Evolutionary conservation across 2,329 filamentous ascomycete species (phyloP).

Genomic region (Fusarium odoratissimum): DNA sequence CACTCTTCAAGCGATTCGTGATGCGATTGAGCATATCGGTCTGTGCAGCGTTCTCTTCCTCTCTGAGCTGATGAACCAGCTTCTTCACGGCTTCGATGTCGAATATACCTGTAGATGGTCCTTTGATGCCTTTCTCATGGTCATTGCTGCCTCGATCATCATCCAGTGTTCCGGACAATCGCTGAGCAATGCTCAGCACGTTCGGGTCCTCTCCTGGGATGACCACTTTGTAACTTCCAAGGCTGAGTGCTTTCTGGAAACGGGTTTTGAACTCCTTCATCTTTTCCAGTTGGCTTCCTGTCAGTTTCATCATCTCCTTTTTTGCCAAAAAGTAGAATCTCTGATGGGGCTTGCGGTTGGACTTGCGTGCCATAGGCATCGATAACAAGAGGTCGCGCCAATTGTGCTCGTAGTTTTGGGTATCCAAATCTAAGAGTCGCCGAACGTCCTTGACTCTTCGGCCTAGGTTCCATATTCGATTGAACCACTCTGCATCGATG

Average conservation of each 20-base stretch:
- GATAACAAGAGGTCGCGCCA: slow-evolving; percentile 41
- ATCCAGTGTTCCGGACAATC: slow-evolving; percentile 34
- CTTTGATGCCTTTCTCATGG: not conserved
- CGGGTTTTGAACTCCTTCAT: slow-evolving; percentile 27
- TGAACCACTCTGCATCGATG: slow-evolving; percentile 26
- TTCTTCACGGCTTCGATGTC: slow-evolving; percentile 3
- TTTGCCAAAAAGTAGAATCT: slow-evolving; percentile 38
- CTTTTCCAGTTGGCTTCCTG: slow-evolving; percentile 10
- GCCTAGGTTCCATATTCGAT: slow-evolving; percentile 14
- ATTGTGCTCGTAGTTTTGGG: not conserved
- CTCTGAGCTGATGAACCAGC: not conserved
- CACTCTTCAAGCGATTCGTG: not conserved
- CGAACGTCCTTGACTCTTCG: slow-evolving; percentile 21
- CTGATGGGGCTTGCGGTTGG: slow-evolving; percentile 28
- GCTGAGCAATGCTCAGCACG: slow-evolving; percentile 31
- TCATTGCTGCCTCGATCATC: slow-evolving; percentile 8
- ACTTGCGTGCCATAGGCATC: slow-evolving; percentile 42
- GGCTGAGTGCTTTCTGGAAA: slow-evolving; percentile 15
- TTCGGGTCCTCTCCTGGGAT: slow-evolving; percentile 18
- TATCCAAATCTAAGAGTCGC: slow-evolving; percentile 19
- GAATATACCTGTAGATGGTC: slow-evolving; percentile 34
- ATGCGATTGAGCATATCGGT: slow-evolving; percentile 3
- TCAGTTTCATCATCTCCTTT: slow-evolving; percentile 36
- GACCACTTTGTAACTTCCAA: slow-evolving; percentile 34
- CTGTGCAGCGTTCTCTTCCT: slow-evolving; percentile 3